Evolutionary conservation across 2,329 filamentous ascomycete genomes (phyloP), one percentile per base, ranked within the genome.

Genomic region (Hymenoscyphus linearis): DNA sequence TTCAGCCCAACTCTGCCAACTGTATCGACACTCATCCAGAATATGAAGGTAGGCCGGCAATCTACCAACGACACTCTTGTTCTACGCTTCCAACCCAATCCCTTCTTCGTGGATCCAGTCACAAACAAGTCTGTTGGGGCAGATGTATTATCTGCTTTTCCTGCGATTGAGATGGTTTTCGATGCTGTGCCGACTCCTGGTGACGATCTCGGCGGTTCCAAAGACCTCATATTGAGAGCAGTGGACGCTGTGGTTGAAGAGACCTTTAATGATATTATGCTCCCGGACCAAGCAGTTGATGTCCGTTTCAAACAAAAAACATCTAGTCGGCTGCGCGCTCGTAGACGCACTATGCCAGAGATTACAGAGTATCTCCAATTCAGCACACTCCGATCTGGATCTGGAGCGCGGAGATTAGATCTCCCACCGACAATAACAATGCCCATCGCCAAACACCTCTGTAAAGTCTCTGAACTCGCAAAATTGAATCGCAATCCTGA

Each of bases 281-380:
- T 74, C 12, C 72, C 72, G 12, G 65, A 71, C 31, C 66, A 66
- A 37, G 57, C 60, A 7, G 64, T 68, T n/a, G 72, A 74, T 63
- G 55, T 74, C 18, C 65, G 69, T 14, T 72, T 74, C 55, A 64
- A 68, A 27, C 69, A 70, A 27, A 64, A 44, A n/a, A 69, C 63
- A 2, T 65, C 57, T 4, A 65, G 62, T 37, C 60, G 56, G n/a
- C 59, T 73, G 18, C 25, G 56, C 10, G 37, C 55, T n/a, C 25
- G 55, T 2, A 44, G 59, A n/a, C 55, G 53, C 10, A n/a, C 61
- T 22, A 58, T 66, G 27, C 25, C 56, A 3, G 6, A 56, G 14
- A 67, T 70, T 4, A 22, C 56, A 31, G 40, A 66, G 2, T 72
- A 70, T 37, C 22, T 72, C 9, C n/a, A 56, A 5, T 55, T 58